phyloP scores from a whole-genome alignment of 2,329 filamentous ascomycete species.

The Magnaporthiopsis rhizophila region DNA sequence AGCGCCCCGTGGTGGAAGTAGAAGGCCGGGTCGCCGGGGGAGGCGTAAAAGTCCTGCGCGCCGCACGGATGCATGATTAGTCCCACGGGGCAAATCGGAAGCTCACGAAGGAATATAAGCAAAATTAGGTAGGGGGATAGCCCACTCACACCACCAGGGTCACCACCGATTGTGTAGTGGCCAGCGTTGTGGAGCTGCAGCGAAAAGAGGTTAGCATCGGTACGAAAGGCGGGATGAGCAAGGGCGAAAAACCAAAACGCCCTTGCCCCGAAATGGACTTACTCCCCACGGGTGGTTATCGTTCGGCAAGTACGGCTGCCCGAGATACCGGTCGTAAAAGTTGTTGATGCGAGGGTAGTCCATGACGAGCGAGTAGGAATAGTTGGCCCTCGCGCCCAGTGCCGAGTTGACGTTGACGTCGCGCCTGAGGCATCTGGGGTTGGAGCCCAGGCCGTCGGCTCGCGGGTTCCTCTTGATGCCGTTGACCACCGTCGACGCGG shows the following conservation, averaged over 20 bases:
- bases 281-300: slow-evolving; percentile 14
- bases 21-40: slow-evolving; percentile 30
- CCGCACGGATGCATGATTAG: neutral
- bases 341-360: slow-evolving; percentile 11
- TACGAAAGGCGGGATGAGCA: neutral
- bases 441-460: slow-evolving; percentile 27
- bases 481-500: slow-evolving; percentile 22
- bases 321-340: slow-evolving; percentile 14
- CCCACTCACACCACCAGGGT: slow-evolving; percentile 7
- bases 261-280: no score
- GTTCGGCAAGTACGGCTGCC: slow-evolving; percentile 12
- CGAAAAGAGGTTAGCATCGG: neutral
- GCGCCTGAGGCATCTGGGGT: slow-evolving; percentile 34
- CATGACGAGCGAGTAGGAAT: slow-evolving; percentile 12
- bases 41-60: slow-evolving; percentile 16
- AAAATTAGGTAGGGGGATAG: no score
- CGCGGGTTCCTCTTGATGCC: slow-evolving; percentile 25
- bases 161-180: slow-evolving; percentile 8
- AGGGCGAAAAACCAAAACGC: neutral
- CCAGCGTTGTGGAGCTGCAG: slow-evolving; percentile 8
- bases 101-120: no score
- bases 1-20: slow-evolving; percentile 31
- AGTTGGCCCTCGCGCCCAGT: slow-evolving; percentile 21
- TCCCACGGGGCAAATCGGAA: no score
- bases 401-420: slow-evolving; percentile 20